Base-by-base conservation (phyloP, 2,329 filamentous ascomycete species). In the Cyphellophora attinorum region DNA sequence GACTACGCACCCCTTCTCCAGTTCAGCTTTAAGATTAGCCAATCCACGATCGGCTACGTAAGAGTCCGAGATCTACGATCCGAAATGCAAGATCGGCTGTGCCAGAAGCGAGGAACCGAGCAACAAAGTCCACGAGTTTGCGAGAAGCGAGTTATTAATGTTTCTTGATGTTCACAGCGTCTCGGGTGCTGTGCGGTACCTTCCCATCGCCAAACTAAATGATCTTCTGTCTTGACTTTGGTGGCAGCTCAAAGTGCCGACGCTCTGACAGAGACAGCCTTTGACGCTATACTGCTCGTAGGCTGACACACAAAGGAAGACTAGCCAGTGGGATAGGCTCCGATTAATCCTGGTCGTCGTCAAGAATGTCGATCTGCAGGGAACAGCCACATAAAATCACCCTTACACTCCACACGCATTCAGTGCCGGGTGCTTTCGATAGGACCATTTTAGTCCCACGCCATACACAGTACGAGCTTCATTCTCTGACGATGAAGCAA, bases 211-310 rank as follows among this genome's bases (percentile, higher is more conserved):
- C n/a, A n/a, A n/a, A n/a, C n/a, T n/a, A n/a, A n/a, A n/a, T n/a
- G n/a, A n/a, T n/a, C 21, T 8, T 8, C 8, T n/a, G 21, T 25
- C 21, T 8, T 25, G 21, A 25, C 21, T 25, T 25, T 25, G 21
- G n/a, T 8, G 21, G 21, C 21, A 8, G 8, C 8, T 25, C 21
- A 25, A 25, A n/a, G n/a, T n/a, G 8, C 8, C 21, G 8, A n/a
- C 21, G n/a, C 21, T n/a, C 21, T 8, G 8, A 8, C 21, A n/a
- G 21, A n/a, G 21, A 25, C 21, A 8, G 21, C 21, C 21, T 25
- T 25, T 25, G 21, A 25, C 21, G 21, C 21, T 25, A 25, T 25
- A n/a, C 21, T 25, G n/a, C 21, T n/a, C 21, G 21, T n/a, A 25
- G 21, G 8, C 8, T n/a, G n/a, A n/a, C n/a, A n/a, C n/a, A n/a